Base-by-base conservation (phyloP, 1,139 yeast species). In the Geotrichum cucujoidarum region DNA sequence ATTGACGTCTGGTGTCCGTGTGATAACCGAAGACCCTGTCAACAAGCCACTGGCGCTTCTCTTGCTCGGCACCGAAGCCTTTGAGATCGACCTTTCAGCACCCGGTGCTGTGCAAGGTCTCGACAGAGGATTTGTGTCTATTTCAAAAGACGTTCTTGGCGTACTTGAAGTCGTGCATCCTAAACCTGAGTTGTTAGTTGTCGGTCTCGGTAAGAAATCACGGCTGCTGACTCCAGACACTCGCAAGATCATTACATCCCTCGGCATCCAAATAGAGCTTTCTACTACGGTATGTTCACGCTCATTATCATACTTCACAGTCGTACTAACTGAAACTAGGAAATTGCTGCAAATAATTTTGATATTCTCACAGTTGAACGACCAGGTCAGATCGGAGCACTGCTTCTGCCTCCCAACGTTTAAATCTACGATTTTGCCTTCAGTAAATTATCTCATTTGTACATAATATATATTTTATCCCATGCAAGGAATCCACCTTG, bases 281-380 rank as follows among this genome's bases (percentile, higher is more conserved):
- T 77, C 87, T 32, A 84, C 80, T 58, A 80, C 87, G 1, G 61
- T 56, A 52, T 41, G 60, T 57, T n/a, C 33, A 17, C 2, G 6
- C n/a, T 6, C 25, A 17, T 36, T 43, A 10, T 44, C 11, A 8
- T 6, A 4, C 8, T 34, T 13, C 20, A 13, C 17, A 14, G 8
- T 37, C 13, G 17, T 29, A 18, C 20, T 31, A 30, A 27, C 10
- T 21, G 22, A 41, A 29, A 40, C 24, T 51, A 60, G 63, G 67
- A 66, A 54, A 79, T 78, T 57, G 87, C 89, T 0, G 92, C 87
- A 4, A 77, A 78, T 53, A 80, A 77, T 53, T 87, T 77, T 66
- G 94, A 86, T 59, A 66, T 86, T 44, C 67, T 86, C 52, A 88
- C 94, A 3, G 84, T 92, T 0, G 95, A 87, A 59, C 71, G 95